Conservation (phyloP, 345 rosid species). For the Brassica juncea region DNA sequence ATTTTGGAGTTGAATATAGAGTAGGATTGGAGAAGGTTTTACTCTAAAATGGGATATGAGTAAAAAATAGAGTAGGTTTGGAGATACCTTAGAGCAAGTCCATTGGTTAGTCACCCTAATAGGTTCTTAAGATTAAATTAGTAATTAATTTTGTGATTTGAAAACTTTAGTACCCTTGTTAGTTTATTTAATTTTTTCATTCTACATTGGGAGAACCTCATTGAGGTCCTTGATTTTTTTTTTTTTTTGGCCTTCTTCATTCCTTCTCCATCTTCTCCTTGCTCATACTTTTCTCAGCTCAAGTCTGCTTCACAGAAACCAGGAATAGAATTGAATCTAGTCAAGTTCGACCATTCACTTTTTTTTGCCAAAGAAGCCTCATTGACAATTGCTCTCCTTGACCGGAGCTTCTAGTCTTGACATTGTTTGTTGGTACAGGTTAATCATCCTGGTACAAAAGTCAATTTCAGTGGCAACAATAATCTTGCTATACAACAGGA, state of each 20-base stretch:
- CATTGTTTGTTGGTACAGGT: background rate
- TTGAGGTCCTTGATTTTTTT: no score
- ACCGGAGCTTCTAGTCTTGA: background rate
- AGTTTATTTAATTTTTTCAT: no score
- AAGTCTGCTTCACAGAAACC: background rate
- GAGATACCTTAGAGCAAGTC: background rate
- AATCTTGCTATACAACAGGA: background rate
- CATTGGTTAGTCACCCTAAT: no score
- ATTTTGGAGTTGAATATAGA: no score
- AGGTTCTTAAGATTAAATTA: no score
- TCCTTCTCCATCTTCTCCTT: slow-evolving; percentile 49
- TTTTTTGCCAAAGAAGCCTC: background rate
- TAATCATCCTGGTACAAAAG: background rate
- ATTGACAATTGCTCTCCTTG: background rate
- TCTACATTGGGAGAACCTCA: no score
- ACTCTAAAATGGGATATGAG: no score
- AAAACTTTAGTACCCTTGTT: no score
- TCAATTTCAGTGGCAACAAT: background rate
- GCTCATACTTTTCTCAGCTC: slow-evolving; percentile 30
- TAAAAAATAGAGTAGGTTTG: no score
- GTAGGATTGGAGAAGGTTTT: no score
- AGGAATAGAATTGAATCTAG: background rate
- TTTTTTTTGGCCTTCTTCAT: slow-evolving; percentile 47
- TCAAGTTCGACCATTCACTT: background rate
- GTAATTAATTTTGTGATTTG: no score